phyloP scores from a whole-genome alignment of 2,329 filamentous ascomycete species.

The Fusarium nanum region DNA sequence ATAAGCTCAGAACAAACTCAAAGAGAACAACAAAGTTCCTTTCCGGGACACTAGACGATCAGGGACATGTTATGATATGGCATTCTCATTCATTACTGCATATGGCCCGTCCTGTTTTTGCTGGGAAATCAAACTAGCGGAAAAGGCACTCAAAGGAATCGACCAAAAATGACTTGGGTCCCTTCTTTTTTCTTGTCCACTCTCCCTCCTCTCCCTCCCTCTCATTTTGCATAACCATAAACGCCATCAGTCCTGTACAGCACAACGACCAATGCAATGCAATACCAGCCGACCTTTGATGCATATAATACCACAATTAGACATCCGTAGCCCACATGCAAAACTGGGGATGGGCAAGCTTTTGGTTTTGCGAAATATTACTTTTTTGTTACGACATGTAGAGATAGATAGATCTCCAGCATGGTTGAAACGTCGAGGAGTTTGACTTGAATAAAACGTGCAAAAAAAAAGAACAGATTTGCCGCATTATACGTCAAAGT shows the following conservation, averaged over 20 bases:
- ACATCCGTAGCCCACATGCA: slow-evolving; percentile 44
- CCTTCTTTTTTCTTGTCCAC: slow-evolving; percentile 3
- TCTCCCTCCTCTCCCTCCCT: background rate
- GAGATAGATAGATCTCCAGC: slow-evolving; percentile 38
- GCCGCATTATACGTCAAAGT: slow-evolving; percentile 70
- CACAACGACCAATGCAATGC: slow-evolving; percentile 47
- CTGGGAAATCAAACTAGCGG: slow-evolving; percentile 32
- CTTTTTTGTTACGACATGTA: slow-evolving; percentile 46
- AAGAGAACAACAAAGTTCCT: slow-evolving; percentile 8
- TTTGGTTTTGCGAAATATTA: slow-evolving; percentile 46
- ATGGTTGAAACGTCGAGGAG: slow-evolving; percentile 44
- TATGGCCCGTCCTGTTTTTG: slow-evolving; percentile 34
- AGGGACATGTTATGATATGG: slow-evolving; percentile 6
- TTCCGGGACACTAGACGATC: background rate
- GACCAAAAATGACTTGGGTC: slow-evolving; percentile 17
- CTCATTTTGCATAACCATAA: slow-evolving; percentile 44
- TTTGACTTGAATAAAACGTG: slow-evolving; percentile 35
- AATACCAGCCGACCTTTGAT: slow-evolving; percentile 45
- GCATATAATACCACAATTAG: slow-evolving; percentile 52
- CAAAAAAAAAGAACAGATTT: slow-evolving; percentile 24
- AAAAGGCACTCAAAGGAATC: slow-evolving; percentile 21
- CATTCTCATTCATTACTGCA: slow-evolving; percentile 43
- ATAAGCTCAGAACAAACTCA: slow-evolving; percentile 21
- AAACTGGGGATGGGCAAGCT: slow-evolving; percentile 21
- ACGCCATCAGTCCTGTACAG: slow-evolving; percentile 47